Base-by-base conservation (phyloP, 2,329 filamentous ascomycete genomes). In the Fusarium paranaense region DNA sequence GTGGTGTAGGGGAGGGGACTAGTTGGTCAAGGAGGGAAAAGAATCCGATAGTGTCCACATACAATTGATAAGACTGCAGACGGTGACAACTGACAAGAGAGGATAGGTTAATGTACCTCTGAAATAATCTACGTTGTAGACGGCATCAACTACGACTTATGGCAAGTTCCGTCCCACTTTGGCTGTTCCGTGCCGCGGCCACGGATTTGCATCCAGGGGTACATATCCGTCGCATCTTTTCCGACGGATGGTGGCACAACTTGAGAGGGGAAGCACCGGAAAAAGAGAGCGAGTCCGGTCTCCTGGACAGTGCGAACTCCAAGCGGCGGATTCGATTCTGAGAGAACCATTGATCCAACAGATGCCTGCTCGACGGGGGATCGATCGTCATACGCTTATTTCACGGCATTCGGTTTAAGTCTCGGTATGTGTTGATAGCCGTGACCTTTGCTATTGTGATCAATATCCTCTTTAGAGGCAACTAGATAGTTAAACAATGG, bases 211-310 rank as follows among this genome's bases (percentile, higher is more conserved):
- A 58, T 35, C 13, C 6, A 14, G 9, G 5, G 10, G 13, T 18
- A 10, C n/a, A 52, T 40, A 45, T 40, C 69, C 62, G 52, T 56
- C 11, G 18, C 22, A 14, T 9, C 62, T 66, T 69, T 69, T 71
- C 69, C 69, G 66, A 64, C 62, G 59, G 69, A 47, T 50, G 18
- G 35, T 27, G 32, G 20, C n/a, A 10, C 20, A 33, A 57, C 20
- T 32, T 7, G 10, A 9, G 27, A 32, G 50, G 37, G 27, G 27
- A 54, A 54, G n/a, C 6, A 13, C 10, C 27, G 50, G 50, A 54
- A 20, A 54, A 20, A 14, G 25, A 30, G 18, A 8, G 18, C 27
- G 13, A 20, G 27, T 52, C 47, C 16, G 16, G 6, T 8, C n/a
- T 52, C 27, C 10, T 52, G 27, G 27, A 52, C 47, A 52, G 47